These are phyloP conservation scores for Botrytis cinerea DNA, from an alignment of 2,329 filamentous ascomycete species.

Conservation along the genomic window DNA sequence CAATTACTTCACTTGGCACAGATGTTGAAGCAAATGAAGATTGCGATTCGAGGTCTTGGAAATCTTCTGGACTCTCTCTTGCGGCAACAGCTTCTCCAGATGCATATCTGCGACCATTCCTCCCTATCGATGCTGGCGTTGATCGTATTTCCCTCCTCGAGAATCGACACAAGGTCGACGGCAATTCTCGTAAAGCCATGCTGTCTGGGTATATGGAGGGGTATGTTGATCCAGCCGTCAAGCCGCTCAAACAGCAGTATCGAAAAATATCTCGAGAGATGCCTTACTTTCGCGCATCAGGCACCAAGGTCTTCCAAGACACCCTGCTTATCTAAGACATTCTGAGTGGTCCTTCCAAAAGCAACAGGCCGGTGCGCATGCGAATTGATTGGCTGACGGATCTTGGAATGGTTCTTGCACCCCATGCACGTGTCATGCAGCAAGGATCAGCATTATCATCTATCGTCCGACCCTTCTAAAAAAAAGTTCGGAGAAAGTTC, in stretches of 20 bases:
- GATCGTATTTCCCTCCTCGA: conserved; percentile 33
- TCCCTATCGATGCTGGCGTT: conserved; percentile 15
- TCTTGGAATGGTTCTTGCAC: not conserved
- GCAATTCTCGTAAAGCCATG: conserved; percentile 42
- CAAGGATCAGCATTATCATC: not conserved
- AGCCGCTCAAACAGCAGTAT: not conserved
- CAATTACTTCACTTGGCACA: conserved; percentile 43
- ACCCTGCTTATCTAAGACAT: conserved; percentile 1
- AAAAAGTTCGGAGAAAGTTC: conserved; percentile 1
- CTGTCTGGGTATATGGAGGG: conserved; percentile 17
- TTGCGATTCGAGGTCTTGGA: conserved; percentile 49
- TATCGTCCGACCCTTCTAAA: not conserved
- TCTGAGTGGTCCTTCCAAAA: not conserved
- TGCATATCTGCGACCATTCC: conserved; percentile 36
- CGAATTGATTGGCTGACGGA: not conserved
- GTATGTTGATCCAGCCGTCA: not conserved
- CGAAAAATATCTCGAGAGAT: conserved; percentile 18
- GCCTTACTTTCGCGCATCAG: conserved; percentile 8
- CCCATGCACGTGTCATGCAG: not conserved
- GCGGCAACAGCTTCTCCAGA: conserved; percentile 35
- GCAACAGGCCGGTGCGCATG: not conserved
- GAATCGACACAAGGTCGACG: conserved; percentile 37
- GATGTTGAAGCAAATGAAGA: conserved; percentile 46
- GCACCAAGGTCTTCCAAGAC: not conserved
- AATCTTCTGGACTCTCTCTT: conserved; percentile 35